Evolutionary conservation across 371 early-diverging fungal genomes (phyloP), one percentile per base, ranked within the genome.

Genomic region (Rhizopus microsporus): DNA sequence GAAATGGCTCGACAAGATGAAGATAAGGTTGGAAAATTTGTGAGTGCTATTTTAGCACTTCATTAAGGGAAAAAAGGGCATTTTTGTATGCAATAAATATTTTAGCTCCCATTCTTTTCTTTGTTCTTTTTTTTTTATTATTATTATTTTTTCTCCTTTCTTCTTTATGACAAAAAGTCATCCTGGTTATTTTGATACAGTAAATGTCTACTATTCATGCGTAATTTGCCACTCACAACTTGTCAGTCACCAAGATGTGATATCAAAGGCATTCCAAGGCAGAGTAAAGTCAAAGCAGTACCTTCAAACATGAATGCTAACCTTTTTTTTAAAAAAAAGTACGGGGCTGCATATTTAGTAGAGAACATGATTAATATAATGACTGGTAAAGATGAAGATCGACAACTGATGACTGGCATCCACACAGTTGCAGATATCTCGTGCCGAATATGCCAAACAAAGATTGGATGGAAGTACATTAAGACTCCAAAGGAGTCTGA

Each of bases 1-100:
- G 97, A 97, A 66, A 93, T 89, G 90, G 93, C 94, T 3, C 64
- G 88, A 32, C 96, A 93, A 71, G 93, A 92, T 54, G 62, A 65
- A n/a, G 82, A 86, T 58, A 84, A 81, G 52, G 75, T 84, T 5
- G 80, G 77, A 0, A 81, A 84, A 54, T 85, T 88, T 71, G 86
- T 86, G 31, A 75, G 75, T 58, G 70, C 82, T 51, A 75, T 86
- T 38, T 44, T 65, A 10, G 57, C 68, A 0, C 42, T 75, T 45
- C 57, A 72, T 33, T 58, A 34, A 43, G 16, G 13, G 6, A 13
- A 37, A 5, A 37, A 37, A 37, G 10, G 13, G 38, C 5, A 37
- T 37, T 13, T 37, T 37, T 37, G 38, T 37, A 37, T 23, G 23
- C 2, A 1, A 23, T 23, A 23, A 23, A 23, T 23, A 23, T 23